Evolutionary conservation across 805 yeast species (phyloP).

Genomic region (Scheffersomyces lignosus): DNA sequence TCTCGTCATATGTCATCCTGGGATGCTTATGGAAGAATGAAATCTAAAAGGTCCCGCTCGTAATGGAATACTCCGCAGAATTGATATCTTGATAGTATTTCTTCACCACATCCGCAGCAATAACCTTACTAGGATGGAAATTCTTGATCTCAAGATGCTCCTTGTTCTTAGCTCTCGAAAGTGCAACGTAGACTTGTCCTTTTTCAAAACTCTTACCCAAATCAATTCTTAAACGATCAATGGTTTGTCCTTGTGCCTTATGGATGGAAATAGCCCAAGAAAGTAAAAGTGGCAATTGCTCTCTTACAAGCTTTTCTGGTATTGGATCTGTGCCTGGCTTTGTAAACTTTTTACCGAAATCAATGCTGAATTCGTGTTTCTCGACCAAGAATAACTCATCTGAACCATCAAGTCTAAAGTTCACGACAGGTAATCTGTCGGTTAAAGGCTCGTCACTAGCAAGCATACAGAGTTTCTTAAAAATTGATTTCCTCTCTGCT

Average conservation of each 20-base stretch:
- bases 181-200: constrained; percentile 83
- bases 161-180: constrained; percentile 73
- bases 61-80: too few relatives aligned
- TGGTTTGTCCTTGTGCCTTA: constrained; percentile 83
- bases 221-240: constrained; percentile 69
- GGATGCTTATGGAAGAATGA: too few relatives aligned
- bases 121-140: constrained; percentile 57
- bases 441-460: constrained; percentile 20
- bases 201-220: constrained; percentile 66
- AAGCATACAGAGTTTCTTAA: constrained; percentile 18
- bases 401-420: constrained; percentile 38
- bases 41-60: too few relatives aligned
- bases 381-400: constrained; percentile 32
- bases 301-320: constrained; percentile 36
- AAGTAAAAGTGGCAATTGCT: constrained; percentile 66
- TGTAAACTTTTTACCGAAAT: constrained; percentile 13
- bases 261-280: constrained; percentile 87
- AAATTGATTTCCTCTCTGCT: constrained; percentile 21
- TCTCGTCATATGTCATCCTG: too few relatives aligned
- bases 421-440: constrained; percentile 45
- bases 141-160: constrained; percentile 65
- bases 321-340: constrained; percentile 7
- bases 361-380: constrained; percentile 39
- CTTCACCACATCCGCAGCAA: constrained; percentile 34
- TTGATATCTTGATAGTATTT: constrained; percentile 23